Base-by-base conservation (phyloP, 116 monocot genomes). In the Thalassia testudinum region DNA sequence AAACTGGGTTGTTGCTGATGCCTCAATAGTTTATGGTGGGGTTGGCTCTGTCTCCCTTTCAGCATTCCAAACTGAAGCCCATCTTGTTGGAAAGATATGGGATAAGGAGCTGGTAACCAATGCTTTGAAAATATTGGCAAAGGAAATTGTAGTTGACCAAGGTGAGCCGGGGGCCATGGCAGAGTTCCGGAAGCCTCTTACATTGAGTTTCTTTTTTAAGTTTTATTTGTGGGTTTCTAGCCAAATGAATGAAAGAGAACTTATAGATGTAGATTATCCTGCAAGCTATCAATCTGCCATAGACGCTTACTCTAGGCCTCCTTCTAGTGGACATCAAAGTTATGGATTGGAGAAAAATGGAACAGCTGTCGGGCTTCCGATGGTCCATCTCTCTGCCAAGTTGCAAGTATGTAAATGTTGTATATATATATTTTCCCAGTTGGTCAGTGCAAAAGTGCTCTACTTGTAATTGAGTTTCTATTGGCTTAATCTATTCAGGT, bases 151-250 rank as follows among this genome's bases (percentile, higher is more conserved):
- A 20, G 78, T 97, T 26, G 16, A 66, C 43, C 77, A 76, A 28
- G 49, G 85, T 85, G 95, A 88, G 60, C 95, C 95, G 22, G 95
- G 95, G 37, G 95, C 89, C 62, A 97, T 97, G 95, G 66, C 81
- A 66, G 95, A 97, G 68, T 97, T 88, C 49, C 75, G 95, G 21
- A 85, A 80, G 44, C 88, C 95, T 20, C 65, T 97, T 47, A 88
- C 77, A 8, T 65, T 88, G 29, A 97, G 95, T 82, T 97, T 97
- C 79, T 97, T 88, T 67, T 97, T 88, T 64, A 97, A 88, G 74
- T 97, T 97, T 63, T 97, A 77, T 53, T 63, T 77, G 40, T 88
- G 76, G 75, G 89, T 97, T 27, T 73, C 68, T 54, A 61, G 78
- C 62, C 64, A 77, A 52, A 79, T 88, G 76, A 77, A 62, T 62